Evolutionary conservation across 1,284 basidiomycete genomes (phyloP).

Genomic region (Caloboletus firmus): DNA sequence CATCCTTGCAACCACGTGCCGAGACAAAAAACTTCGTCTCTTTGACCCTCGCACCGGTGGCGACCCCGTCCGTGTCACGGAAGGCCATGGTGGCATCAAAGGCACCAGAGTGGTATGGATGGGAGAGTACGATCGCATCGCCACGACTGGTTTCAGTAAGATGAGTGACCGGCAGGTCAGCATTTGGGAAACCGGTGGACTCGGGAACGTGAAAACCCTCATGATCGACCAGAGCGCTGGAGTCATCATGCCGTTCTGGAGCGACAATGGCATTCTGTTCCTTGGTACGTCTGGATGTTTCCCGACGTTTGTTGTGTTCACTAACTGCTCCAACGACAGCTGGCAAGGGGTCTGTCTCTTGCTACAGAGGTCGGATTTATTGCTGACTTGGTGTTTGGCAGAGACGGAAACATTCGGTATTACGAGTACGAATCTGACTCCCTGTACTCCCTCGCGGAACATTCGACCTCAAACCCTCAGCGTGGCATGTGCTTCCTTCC

Average conservation of each 20-base stretch:
- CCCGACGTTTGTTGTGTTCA: not conserved
- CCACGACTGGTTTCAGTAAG: slow-evolving; percentile 93
- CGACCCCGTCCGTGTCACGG: slow-evolving; percentile 77
- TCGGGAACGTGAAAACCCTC: slow-evolving; percentile 75
- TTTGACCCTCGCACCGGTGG: slow-evolving; percentile 86
- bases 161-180: slow-evolving; percentile 91
- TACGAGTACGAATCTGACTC: slow-evolving; percentile 93
- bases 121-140: slow-evolving; percentile 85
- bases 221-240: slow-evolving; percentile 87
- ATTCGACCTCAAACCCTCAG: slow-evolving; percentile 90
- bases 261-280: slow-evolving; percentile 92
- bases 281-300: slow-evolving; percentile 53
- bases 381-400: slow-evolving; percentile 33
- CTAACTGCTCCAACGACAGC: slow-evolving; percentile 40
- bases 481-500: slow-evolving; percentile 97
- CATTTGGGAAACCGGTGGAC: slow-evolving; percentile 80
- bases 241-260: slow-evolving; percentile 97
- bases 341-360: slow-evolving; percentile 64
- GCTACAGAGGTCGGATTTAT: slow-evolving; percentile 17
- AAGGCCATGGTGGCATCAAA: slow-evolving; percentile 94
- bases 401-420: slow-evolving; percentile 93
- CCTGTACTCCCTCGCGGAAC: slow-evolving; percentile 78
- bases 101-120: slow-evolving; percentile 90
- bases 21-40: slow-evolving; percentile 89
- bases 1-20: slow-evolving; percentile 75